Percentiles rank a stretch among this genome's conserved stretches.
Evolutionary conservation across 139 green algal species (phyloP).

Genomic region (Picochlorum sp.): DNA sequence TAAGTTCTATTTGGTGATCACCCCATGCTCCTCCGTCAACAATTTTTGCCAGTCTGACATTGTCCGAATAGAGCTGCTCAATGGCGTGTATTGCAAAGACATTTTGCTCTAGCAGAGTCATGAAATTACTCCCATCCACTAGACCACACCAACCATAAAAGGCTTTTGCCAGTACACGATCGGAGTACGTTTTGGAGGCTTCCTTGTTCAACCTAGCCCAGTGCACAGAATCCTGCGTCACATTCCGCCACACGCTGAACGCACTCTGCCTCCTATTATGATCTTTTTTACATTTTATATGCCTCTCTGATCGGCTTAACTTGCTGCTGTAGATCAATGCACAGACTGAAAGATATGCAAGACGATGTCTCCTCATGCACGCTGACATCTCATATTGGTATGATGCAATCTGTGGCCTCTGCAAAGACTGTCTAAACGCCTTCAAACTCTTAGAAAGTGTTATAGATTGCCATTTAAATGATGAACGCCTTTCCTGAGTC

Average conservation of each 20-base stretch:
- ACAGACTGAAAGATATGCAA: too few species aligned
- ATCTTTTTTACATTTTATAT: too few species aligned
- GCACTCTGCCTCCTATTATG: too few species aligned
- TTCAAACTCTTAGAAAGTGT: too few species aligned
- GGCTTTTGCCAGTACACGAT: neutral
- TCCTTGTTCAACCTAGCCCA: neutral
- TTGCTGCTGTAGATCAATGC: too few species aligned
- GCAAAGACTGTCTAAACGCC: too few species aligned
- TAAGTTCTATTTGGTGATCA: constrained; percentile 44
- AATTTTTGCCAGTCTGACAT: constrained; percentile 50
- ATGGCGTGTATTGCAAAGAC: neutral
- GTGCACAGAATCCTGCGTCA: neutral
- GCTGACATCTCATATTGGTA: too few species aligned
- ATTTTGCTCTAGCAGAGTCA: neutral
- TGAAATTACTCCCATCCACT: constrained; percentile 4
- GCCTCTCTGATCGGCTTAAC: too few species aligned
- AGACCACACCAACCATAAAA: constrained; percentile 14
- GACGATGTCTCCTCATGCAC: too few species aligned
- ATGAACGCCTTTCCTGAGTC: too few species aligned
- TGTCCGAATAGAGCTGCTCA: constrained; percentile 52
- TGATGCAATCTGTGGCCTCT: too few species aligned
- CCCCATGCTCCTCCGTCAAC: constrained; percentile 90
- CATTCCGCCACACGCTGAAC: neutral
- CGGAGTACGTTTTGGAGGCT: neutral
- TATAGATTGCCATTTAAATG: too few species aligned